A percentile compares a stretch with the other conserved stretches of the same genome.
These are phyloP conservation scores for Perkinsus chesapeaki DNA, from an alignment of 169 alveolate species.

Conservation along the genomic window DNA sequence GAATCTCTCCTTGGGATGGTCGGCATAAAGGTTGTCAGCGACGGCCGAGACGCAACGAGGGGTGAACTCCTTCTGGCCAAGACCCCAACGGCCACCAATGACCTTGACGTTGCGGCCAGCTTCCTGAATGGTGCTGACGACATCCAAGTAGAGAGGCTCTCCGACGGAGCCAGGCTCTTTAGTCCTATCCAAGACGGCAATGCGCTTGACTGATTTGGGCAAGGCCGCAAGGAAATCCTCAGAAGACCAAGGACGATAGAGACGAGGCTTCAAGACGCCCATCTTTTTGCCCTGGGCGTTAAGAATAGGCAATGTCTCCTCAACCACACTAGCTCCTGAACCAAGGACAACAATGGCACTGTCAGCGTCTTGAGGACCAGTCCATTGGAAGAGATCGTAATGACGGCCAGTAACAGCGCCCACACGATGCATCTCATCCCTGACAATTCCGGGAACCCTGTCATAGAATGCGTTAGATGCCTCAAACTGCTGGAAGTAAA, in stretches of 20 bases:
- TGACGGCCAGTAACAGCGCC: constrained; percentile 40
- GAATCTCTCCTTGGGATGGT: constrained; percentile 38
- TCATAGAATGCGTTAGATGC: constrained; percentile 42
- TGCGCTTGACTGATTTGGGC: constrained; percentile 35
- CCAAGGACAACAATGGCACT: constrained; percentile 40
- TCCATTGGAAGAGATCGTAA: constrained; percentile 38
- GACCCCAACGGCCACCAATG: constrained; percentile 45
- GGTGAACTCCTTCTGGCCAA: constrained; percentile 50
- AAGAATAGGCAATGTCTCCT: constrained; percentile 31
- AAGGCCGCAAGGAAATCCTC: constrained; percentile 35
- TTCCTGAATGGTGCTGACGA: constrained; percentile 21
- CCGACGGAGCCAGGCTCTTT: constrained; percentile 46
- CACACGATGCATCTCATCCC: constrained; percentile 32
- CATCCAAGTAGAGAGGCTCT: constrained; percentile 47
- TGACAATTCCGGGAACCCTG: constrained; percentile 37
- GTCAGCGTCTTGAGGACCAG: constrained; percentile 40
- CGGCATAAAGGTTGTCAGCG: constrained; percentile 35
- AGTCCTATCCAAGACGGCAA: constrained; percentile 43
- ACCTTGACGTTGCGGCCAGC: constrained; percentile 7
- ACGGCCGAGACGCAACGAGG: constrained; percentile 47
- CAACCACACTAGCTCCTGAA: constrained; percentile 49
- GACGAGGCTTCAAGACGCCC: constrained; percentile 44
- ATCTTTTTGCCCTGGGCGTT: constrained; percentile 22
- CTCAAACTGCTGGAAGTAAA: constrained; percentile 42
- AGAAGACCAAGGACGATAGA: constrained; percentile 50